Percentiles rank a stretch among this genome's conserved stretches.
These are phyloP conservation scores for Cyanodermella asteris DNA, from an alignment of 2,329 filamentous ascomycete species.

Conservation along the genomic window DNA sequence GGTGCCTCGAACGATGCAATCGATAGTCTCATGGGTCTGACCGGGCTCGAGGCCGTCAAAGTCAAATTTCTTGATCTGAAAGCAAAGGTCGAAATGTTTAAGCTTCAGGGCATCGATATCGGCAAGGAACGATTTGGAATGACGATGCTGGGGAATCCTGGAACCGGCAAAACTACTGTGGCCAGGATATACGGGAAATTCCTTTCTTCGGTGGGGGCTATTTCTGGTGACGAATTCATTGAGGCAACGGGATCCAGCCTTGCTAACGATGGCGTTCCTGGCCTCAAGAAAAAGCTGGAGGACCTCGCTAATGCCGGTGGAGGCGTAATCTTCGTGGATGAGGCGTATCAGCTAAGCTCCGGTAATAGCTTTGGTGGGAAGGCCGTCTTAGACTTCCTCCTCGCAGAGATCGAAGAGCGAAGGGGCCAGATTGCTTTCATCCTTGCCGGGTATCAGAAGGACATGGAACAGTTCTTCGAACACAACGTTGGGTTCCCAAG, in stretches of 20 bases:
- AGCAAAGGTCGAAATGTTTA: constrained; percentile 33
- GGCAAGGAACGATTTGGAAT: constrained; percentile 38
- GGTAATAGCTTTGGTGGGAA: constrained; percentile 34
- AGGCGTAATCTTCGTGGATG: constrained; percentile 56
- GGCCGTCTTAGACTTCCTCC: constrained; percentile 45
- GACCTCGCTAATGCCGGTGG: constrained; percentile 35
- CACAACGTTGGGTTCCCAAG: constrained; percentile 52
- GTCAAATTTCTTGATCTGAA: constrained; percentile 40
- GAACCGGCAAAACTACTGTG: constrained; percentile 59
- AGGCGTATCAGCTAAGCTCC: constrained; percentile 51
- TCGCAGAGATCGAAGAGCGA: constrained; percentile 51
- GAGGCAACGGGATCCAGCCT: constrained; percentile 49
- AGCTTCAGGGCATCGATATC: constrained; percentile 35
- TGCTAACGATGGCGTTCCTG: constrained; percentile 37
- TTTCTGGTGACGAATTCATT: constrained; percentile 37
- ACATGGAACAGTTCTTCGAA: constrained; percentile 57
- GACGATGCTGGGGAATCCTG: constrained; percentile 49
- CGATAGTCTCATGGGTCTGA: constrained; percentile 46
- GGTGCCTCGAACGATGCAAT: constrained; percentile 29
- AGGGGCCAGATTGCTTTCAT: constrained; percentile 49
- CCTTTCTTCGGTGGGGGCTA: constrained; percentile 35
- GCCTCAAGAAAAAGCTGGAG: constrained; percentile 35
- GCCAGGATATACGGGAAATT: constrained; percentile 49
- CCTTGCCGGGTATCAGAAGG: constrained; percentile 48
- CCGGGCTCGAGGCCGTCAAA: constrained; percentile 51